Percentiles rank a stretch among this genome's conserved stretches.
Evolutionary conservation across 495 filamentous ascomycete species (phyloP).

Genomic region (Tuber indicum): DNA sequence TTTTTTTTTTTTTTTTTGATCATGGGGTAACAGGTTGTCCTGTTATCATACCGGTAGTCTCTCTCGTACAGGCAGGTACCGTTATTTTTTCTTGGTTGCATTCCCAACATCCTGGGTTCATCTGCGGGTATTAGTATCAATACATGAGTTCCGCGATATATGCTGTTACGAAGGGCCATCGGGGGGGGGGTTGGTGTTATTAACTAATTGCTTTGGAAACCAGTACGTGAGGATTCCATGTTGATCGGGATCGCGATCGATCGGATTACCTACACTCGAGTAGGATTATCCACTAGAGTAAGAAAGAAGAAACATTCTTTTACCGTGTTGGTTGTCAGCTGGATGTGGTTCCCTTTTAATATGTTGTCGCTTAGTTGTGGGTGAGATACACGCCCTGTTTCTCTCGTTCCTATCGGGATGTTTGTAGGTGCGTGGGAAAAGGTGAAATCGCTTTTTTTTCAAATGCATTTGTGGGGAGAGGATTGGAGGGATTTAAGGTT

Average conservation of each 20-base stretch:
- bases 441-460: not conserved
- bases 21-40: not conserved
- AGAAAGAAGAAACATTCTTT: not conserved
- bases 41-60: too few species aligned
- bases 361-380: not conserved
- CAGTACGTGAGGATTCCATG: not conserved
- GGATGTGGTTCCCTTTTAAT: not conserved
- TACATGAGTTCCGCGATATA: not conserved
- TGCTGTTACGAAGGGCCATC: too few species aligned
- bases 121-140: not conserved
- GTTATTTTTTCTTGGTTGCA: not conserved
- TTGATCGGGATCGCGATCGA: slow-evolving; percentile 1
- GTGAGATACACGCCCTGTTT: not conserved
- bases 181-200: not conserved
- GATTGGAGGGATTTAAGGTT: slow-evolving; percentile 5
- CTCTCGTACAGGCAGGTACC: not conserved
- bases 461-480: not conserved
- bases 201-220: not conserved
- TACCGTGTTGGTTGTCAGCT: not conserved
- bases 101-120: not conserved
- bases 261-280: not conserved
- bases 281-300: not conserved
- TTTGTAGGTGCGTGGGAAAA: not conserved
- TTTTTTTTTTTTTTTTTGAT: not conserved
- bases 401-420: not conserved